Base-by-base conservation (phyloP, 164 flowering plant genomes). In the Nymphaea thermarum region DNA sequence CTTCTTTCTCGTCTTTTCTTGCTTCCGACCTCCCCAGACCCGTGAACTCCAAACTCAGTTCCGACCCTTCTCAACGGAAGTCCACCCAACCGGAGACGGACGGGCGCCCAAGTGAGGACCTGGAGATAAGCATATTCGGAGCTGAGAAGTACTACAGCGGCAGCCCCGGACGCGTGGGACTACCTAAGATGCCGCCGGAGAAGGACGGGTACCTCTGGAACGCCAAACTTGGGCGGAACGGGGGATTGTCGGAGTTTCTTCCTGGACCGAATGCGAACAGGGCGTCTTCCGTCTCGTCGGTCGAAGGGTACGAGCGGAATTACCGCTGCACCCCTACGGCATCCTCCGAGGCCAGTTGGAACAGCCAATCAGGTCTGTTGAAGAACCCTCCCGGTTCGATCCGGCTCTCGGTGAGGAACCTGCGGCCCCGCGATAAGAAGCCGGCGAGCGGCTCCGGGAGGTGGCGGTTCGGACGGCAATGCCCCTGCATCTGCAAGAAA, bases 291-390 rank as follows among this genome's bases (percentile, higher is more conserved):
- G 87, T 79, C 42, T 86, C 93, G 3, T 76, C 87, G 16, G 71
- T 70, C 2, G 87, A 82, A 53, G 86, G 84, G 10, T 81, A 69
- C 44, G 73, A 75, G 7, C 67, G 81, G 55, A 84, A 82, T 47
- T 80, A 80, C 78, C 80, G 80, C 43, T 90, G 94, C 1, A 88
- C 94, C 8, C 98, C 96, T 4, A 92, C 96, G 0, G 92, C 89
- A 44, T 88, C 96, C 6, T 93, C 98, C 5, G 95, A 93, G 64
- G 96, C 93, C 45, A 90, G 95, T 70, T 90, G 98, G 98, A 93
- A 93, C 72, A 90, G 95, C 82, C 93, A 87, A 76, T 80, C 90
- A 0, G 96, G 93, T n/a, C 81, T 92, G 8, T 64, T 92, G 3
- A 75, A 83, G 0, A 81, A 85, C 51, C 90, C 87, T 6, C 90